A percentile compares a stretch with the other conserved stretches of the same genome.
Conservation (phyloP, 73 alveolate genomes). For the Tetrahymena malaccensis region DNA sequence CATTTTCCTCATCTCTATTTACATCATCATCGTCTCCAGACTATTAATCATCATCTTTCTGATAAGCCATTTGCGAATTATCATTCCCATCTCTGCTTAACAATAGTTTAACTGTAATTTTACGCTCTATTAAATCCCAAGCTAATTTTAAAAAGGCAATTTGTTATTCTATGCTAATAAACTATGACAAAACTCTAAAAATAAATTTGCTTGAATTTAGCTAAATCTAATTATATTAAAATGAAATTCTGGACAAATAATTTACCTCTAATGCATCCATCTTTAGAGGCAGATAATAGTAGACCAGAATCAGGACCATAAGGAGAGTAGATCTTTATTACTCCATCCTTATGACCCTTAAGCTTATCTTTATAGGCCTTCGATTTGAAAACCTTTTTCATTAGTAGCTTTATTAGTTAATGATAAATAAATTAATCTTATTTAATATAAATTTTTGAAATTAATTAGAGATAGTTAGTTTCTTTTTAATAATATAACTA, state of each 20-base stretch:
- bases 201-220: background rate
- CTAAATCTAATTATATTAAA: background rate
- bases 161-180: background rate
- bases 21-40: constrained; percentile 6
- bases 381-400: constrained; percentile 5
- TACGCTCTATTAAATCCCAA: constrained; percentile 37
- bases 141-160: background rate
- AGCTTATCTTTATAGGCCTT: constrained; percentile 61
- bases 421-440: background rate
- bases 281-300: constrained; percentile 66
- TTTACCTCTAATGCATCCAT: constrained; percentile 54
- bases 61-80: background rate
- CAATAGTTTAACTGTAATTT: constrained; percentile 12
- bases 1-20: constrained; percentile 19
- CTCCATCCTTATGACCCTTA: constrained; percentile 70
- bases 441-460: background rate
- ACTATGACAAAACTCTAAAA: background rate
- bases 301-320: constrained; percentile 53
- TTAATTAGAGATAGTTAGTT: background rate
- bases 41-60: background rate
- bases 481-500: background rate
- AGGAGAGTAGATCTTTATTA: constrained; percentile 55
- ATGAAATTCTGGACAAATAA: background rate
- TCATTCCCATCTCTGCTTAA: background rate
- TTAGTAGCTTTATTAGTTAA: background rate